Evolutionary conservation across 2,329 filamentous ascomycete species (phyloP).

Genomic region (Neodidymelliopsis sp.): DNA sequence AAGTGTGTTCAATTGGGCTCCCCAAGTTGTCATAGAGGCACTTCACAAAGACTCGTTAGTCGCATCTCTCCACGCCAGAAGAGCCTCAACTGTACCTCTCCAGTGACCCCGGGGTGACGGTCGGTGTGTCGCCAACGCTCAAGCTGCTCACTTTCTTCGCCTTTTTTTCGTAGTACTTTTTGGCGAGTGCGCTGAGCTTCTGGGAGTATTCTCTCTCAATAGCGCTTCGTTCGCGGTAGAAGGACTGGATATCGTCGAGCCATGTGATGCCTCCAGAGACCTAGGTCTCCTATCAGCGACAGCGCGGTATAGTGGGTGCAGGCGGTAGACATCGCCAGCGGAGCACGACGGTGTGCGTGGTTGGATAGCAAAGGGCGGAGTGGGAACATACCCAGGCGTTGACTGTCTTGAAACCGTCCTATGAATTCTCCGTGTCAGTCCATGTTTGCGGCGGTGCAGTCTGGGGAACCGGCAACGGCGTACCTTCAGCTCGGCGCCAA

Average conservation of each 20-base stretch:
- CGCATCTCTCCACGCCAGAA: constrained; percentile 3
- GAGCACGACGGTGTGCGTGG: constrained; percentile 8
- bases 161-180: constrained; percentile 98
- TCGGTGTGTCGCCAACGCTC: constrained; percentile 92
- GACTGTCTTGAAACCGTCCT: constrained; percentile 97
- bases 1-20: constrained; percentile 87
- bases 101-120: constrained; percentile 91
- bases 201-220: constrained; percentile 98
- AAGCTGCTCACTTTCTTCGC: constrained; percentile 84
- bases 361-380: background rate
- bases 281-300: constrained; percentile 49
- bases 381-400: constrained; percentile 76
- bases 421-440: constrained; percentile 36
- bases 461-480: constrained; percentile 29
- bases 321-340: constrained; percentile 13
- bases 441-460: constrained; percentile 26
- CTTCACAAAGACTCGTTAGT: constrained; percentile 56
- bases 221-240: constrained; percentile 91
- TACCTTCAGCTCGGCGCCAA: constrained; percentile 95
- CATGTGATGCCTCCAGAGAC: constrained; percentile 87
- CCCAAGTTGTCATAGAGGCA: constrained; percentile 96
- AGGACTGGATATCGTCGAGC: constrained; percentile 96
- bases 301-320: background rate
- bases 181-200: constrained; percentile 85
- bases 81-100: constrained; percentile 68